Evolutionary conservation across 192 early-diverging fungal species (phyloP).

Genomic region (Chytriomyces sp.): DNA sequence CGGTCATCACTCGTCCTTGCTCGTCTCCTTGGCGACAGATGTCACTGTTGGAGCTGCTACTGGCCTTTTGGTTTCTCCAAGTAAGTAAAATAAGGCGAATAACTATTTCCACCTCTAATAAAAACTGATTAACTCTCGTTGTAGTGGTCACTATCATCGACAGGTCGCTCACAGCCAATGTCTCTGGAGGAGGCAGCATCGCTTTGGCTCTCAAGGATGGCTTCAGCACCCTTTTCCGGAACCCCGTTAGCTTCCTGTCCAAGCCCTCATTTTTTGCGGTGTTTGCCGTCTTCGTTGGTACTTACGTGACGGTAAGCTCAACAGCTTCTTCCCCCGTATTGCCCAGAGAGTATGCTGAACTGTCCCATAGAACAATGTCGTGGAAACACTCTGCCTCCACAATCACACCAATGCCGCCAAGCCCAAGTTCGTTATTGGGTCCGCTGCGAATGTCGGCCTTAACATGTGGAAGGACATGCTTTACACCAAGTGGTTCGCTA

Average conservation of each 20-base stretch:
- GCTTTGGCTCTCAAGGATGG: constrained; percentile 17
- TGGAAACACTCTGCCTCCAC: constrained; percentile 40
- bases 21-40: constrained; percentile 11
- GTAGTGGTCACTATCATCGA: constrained; percentile 50
- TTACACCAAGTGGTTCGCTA: constrained; percentile 49
- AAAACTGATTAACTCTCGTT: neutral
- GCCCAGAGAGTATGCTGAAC: neutral
- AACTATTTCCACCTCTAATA: neutral
- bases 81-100: neutral
- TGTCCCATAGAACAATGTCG: constrained; percentile 29
- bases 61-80: constrained; percentile 3
- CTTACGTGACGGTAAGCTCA: constrained; percentile 35
- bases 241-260: constrained; percentile 28
- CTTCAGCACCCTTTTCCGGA: constrained; percentile 19
- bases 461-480: no score
- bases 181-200: constrained; percentile 39
- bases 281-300: constrained; percentile 39
- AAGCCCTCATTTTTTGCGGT: constrained; percentile 42
- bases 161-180: constrained; percentile 46
- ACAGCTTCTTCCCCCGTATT: neutral
- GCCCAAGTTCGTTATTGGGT: constrained; percentile 45
- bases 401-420: constrained; percentile 13
- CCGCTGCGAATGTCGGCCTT: constrained; percentile 39
- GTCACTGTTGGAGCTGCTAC: neutral
- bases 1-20: no score